Percentiles rank a stretch among this genome's conserved stretches.
These are phyloP conservation scores for Akebia trifoliata DNA, from an alignment of 164 flowering plant species.

Conservation along the genomic window DNA sequence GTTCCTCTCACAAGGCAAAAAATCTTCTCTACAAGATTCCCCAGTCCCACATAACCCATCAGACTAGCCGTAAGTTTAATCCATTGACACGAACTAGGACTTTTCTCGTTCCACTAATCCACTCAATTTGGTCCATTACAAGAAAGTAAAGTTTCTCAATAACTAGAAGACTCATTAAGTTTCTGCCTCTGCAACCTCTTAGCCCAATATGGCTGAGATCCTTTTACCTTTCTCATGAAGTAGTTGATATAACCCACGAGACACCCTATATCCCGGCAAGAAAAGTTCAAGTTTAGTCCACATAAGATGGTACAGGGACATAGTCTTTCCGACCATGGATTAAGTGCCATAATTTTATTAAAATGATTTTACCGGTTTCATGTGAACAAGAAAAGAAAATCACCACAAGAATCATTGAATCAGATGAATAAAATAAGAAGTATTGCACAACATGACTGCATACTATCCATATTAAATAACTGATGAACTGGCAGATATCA, in stretches of 20 bases:
- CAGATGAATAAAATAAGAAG: background rate
- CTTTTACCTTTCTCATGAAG: background rate
- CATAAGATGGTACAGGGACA: background rate
- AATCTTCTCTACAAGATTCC: no score
- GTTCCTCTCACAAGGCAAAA: no score
- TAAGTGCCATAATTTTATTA: background rate
- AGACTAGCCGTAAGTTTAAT: no score
- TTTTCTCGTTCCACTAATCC: no score
- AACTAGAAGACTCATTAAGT: no score
- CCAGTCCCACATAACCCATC: no score
- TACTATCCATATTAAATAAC: conserved; percentile 16
- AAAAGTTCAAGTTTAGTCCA: conserved; percentile 1
- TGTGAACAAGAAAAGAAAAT: background rate
- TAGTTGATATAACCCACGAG: background rate
- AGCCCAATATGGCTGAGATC: background rate
- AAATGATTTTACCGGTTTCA: background rate
- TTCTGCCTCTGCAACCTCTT: no score
- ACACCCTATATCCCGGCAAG: no score
- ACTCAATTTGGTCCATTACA: no score
- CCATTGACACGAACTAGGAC: no score
- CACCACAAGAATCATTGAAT: conserved; percentile 5
- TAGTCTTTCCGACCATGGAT: background rate
- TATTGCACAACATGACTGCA: background rate
- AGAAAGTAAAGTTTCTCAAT: no score
- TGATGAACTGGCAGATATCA: conserved; percentile 37